Base-by-base conservation (phyloP, 1,284 basidiomycete species). In the Ceratobasidium sp. region DNA sequence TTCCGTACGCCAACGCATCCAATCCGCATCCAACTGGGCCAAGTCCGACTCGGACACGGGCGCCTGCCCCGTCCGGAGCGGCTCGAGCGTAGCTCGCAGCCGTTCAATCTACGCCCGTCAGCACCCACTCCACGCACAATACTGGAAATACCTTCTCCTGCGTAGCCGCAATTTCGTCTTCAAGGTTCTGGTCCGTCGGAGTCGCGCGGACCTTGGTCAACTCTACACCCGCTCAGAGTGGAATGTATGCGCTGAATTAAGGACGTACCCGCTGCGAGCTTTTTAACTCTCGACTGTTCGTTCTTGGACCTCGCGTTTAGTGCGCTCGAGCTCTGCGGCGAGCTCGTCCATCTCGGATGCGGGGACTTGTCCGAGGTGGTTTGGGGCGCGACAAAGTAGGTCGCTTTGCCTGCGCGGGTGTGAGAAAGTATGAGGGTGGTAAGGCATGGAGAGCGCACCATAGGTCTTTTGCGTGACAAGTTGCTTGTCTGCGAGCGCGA, bases 401-500 rank as follows among this genome's bases (percentile, higher is more conserved):
- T 89, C 15, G 88, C 91, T 77, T 95, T 96, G 13, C 92, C 93
- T 90, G 77, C 75, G 15, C 69, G 68, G 71, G 79, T 78, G 54
- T 49, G 12, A 6, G n/a, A 43, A 52, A 22, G 25, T 4, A 13
- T n/a, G n/a, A 1, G 2, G 22, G 42, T 55, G 29, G 31, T 8
- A 25, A 67, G 15, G 35, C 34, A 0, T 43, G 31, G 69, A 72
- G 60, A 78, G n/a, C 81, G 69, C 75, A 91, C 93, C 93, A 67
- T 92, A 93, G 45, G 82, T 81, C 78, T 93, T 93, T 76, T 91
- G 89, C 0, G 87, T 84, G 20, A 93, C 81, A 50, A 86, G 83
- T 12, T 89, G 89, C 75, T 86, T 91, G 72, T 93, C 92, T 0
- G 93, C 88, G 13, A 95, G 84, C 0, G 86, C 79, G 0, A 85